Percentiles rank a stretch among this genome's conserved stretches.
Conservation (phyloP, 176 grass and related monocot species). For the Echinochloa phyllopogon region DNA sequence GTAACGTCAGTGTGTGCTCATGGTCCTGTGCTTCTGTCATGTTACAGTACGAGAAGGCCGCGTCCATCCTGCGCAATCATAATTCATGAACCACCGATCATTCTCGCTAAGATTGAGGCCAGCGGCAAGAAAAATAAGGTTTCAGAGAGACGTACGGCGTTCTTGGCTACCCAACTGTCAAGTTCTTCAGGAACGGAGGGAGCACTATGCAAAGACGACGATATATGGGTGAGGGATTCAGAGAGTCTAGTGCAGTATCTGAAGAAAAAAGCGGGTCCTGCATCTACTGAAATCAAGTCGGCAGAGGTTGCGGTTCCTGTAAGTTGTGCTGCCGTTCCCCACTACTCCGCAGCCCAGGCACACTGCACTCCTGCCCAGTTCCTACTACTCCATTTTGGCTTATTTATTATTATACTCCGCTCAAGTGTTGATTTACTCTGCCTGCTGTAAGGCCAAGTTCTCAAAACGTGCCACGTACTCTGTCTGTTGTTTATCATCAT, state of each 20-base stretch:
- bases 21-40: not conserved
- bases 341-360: no score
- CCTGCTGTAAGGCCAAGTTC: not conserved
- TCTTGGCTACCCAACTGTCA: constrained; percentile 58
- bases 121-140: constrained; percentile 53
- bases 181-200: constrained; percentile 56
- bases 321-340: not conserved
- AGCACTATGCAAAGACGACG: constrained; percentile 37
- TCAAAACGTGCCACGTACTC: constrained; percentile 7
- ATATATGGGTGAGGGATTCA: constrained; percentile 46
- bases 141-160: constrained; percentile 45
- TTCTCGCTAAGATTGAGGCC: constrained; percentile 64
- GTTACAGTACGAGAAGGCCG: constrained; percentile 62
- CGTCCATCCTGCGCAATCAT: constrained; percentile 49
- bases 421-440: no score
- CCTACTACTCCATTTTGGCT: no score
- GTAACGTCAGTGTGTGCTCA: not conserved
- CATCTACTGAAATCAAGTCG: constrained; percentile 54
- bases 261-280: constrained; percentile 68
- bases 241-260: constrained; percentile 61
- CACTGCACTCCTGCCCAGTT: no score
- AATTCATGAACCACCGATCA: constrained; percentile 53
- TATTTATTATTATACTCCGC: no score
- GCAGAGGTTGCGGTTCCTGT: constrained; percentile 28
- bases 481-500: not conserved